phyloP scores from a whole-genome alignment of 495 filamentous ascomycete species.

The Podospora conica region DNA sequence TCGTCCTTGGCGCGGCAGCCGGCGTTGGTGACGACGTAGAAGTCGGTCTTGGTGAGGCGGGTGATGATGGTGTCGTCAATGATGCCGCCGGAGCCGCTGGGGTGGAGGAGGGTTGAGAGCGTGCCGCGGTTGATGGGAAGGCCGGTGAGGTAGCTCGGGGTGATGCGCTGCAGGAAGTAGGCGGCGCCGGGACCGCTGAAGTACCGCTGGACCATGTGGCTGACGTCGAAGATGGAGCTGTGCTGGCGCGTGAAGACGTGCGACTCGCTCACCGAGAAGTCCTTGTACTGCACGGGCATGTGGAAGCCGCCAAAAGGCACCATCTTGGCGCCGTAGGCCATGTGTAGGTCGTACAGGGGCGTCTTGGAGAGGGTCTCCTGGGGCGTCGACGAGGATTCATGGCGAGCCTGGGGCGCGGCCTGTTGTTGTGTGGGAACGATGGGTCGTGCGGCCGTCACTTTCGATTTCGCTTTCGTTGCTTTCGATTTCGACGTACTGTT shows the following conservation, averaged over 20 bases:
- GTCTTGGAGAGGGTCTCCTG: conserved; percentile 54
- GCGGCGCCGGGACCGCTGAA: conserved; percentile 74
- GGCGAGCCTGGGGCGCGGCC: conserved; percentile 8
- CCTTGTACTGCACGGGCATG: conserved; percentile 87
- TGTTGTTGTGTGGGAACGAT: not conserved
- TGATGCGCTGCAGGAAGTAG: conserved; percentile 70
- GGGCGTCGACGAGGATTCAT: conserved; percentile 29
- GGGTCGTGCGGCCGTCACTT: not conserved
- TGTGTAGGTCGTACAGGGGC: conserved; percentile 76
- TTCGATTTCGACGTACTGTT: not conserved
- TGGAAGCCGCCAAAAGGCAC: conserved; percentile 90
- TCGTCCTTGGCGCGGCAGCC: conserved; percentile 83
- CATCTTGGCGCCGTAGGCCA: conserved; percentile 79
- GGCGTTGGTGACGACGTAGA: conserved; percentile 97
- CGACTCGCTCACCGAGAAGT: conserved; percentile 66
- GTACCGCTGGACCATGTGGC: conserved; percentile 64
- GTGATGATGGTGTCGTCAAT: conserved; percentile 91
- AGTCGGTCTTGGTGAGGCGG: conserved; percentile 56
- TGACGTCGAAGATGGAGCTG: conserved; percentile 84
- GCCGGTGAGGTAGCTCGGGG: conserved; percentile 57
- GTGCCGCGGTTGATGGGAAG: conserved; percentile 54
- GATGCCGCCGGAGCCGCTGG: conserved; percentile 72
- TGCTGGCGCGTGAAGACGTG: conserved; percentile 84
- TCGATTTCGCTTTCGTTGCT: not conserved
- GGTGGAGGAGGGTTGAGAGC: conserved; percentile 72